phyloP scores from a whole-genome alignment of 2,329 filamentous ascomycete genomes.

The Fusarium dimerum region DNA sequence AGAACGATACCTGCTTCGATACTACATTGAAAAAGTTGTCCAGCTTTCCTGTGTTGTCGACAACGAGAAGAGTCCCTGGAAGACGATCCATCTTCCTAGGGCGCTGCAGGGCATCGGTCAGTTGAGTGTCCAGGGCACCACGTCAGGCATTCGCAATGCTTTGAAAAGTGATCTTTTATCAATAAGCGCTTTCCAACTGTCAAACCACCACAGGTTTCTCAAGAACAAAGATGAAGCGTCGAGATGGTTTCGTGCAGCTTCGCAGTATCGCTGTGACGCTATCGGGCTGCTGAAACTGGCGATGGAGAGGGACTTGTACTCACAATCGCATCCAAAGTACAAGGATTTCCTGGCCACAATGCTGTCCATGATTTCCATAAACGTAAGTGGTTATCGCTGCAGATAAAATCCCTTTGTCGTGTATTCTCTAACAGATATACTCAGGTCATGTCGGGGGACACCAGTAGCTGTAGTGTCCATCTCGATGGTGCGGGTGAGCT shows the following conservation, averaged over 20 bases:
- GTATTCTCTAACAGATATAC: not conserved
- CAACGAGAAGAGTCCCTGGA: slow-evolving; percentile 29
- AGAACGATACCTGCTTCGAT: slow-evolving; percentile 26
- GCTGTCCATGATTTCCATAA: slow-evolving; percentile 31
- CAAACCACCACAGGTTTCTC: slow-evolving; percentile 19
- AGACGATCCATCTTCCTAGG: slow-evolving; percentile 27
- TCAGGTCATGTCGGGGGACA: slow-evolving; percentile 30
- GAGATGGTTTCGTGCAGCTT: slow-evolving; percentile 19
- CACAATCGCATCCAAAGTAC: slow-evolving; percentile 19
- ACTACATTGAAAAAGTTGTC: slow-evolving; percentile 27
- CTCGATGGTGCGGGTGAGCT: slow-evolving; percentile 22
- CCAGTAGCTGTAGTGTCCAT: slow-evolving; percentile 24
- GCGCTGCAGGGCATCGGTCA: slow-evolving; percentile 27
- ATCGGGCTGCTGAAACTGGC: slow-evolving; percentile 24
- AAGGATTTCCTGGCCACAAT: slow-evolving; percentile 31
- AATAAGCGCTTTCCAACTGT: slow-evolving; percentile 27
- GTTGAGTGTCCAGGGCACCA: slow-evolving; percentile 22
- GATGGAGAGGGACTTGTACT: slow-evolving; percentile 17
- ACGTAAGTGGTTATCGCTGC: slow-evolving; percentile 8
- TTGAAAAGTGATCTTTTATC: slow-evolving; percentile 26
- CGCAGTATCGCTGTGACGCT: slow-evolving; percentile 13
- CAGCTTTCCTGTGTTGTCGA: slow-evolving; percentile 30
- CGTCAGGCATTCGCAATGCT: slow-evolving; percentile 24
- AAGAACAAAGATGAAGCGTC: slow-evolving; percentile 10
- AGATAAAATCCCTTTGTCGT: too few relatives aligned